Base-by-base conservation (phyloP, 139 green algal species). In the Asterochloris sp. region DNA sequence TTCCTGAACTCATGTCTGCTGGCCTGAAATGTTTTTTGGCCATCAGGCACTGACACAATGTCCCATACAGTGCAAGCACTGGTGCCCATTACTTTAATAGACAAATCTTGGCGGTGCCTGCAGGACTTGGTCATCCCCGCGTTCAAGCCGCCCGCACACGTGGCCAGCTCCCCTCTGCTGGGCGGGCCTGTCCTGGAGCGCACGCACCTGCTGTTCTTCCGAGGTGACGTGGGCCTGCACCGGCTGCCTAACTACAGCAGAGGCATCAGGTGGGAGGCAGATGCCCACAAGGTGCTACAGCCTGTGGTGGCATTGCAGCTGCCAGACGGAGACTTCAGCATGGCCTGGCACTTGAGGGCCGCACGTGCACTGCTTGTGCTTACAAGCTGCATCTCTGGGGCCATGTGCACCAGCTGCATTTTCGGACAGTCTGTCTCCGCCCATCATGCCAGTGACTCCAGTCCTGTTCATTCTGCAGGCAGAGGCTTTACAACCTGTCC, bases 111-210 rank as follows among this genome's bases (percentile, higher is more conserved):
- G 69, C 14, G 80, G 73, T 14, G 23, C 38, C 15, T 61, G 24
- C 85, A 92, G 86, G 88, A 93, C 83, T 75, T 93, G 68, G 85
- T 93, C 0, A 81, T 93, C 0, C 90, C 90, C 0, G 69, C 82
- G 17, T 87, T 91, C 78, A 87, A 87, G 66, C 24, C 24, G 1
- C 87, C 87, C n/a, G 4, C 81, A 85, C n/a, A 85, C 62, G 88
- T 87, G 81, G 19, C 29, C 12, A 14, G 28, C 38, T 86, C 78
- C 11, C 78, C 84, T 19, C 81, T 89, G 38, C 21, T 81, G 26
- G 88, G 86, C 17, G 13, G 15, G 0, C 24, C 78, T 13, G 54
- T 76, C 11, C 68, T 73, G 1, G 68, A 83, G 29, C 80, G 88
- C 0, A 82, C 85, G 69, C 85, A 88, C 74, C 85, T 91, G 38